Conservation (phyloP, 2,329 filamentous ascomycete species). For the Teratosphaeriaceae sp. region DNA sequence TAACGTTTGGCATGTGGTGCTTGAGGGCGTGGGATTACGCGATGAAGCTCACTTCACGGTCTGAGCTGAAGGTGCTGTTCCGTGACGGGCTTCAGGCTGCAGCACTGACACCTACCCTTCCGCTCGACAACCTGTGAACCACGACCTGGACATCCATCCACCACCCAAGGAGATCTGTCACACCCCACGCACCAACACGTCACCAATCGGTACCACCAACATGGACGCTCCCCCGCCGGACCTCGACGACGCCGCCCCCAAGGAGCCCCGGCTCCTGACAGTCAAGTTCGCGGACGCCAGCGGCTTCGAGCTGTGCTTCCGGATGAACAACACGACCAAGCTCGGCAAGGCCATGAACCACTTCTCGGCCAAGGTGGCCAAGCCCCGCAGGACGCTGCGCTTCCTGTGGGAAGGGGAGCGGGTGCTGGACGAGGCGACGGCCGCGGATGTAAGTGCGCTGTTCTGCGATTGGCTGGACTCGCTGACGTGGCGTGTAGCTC, state of each 20-base stretch:
- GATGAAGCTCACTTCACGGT: too few relatives aligned
- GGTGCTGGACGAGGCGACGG: slow-evolving; percentile 12
- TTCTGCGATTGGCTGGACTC: neutral
- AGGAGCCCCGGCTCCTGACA: slow-evolving; percentile 5
- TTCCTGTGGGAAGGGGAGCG: slow-evolving; percentile 21
- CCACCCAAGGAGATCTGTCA: too few relatives aligned
- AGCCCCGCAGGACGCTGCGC: slow-evolving; percentile 6
- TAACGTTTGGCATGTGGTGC: too few relatives aligned
- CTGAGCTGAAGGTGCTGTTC: too few relatives aligned
- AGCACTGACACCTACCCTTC: too few relatives aligned
- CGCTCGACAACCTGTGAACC: too few relatives aligned
- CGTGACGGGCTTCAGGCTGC: too few relatives aligned
- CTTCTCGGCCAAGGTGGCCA: slow-evolving; percentile 4
- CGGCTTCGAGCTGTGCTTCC: slow-evolving; percentile 16
- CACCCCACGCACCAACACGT: too few relatives aligned
- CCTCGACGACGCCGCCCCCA: neutral
- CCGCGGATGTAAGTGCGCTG: slow-evolving; percentile 13
- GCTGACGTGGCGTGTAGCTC: slow-evolving; percentile 12
- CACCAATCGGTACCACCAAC: neutral
- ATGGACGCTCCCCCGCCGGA: neutral
- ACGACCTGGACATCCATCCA: too few relatives aligned
- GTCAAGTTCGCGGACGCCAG: slow-evolving; percentile 15
- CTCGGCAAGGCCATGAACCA: slow-evolving; percentile 19
- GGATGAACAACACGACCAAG: slow-evolving; percentile 19
- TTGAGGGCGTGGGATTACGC: too few relatives aligned